Evolutionary conservation across 306 rosid species (phyloP), one percentile per base, ranked within the genome.

Genomic region (Inga leiocalycina): DNA sequence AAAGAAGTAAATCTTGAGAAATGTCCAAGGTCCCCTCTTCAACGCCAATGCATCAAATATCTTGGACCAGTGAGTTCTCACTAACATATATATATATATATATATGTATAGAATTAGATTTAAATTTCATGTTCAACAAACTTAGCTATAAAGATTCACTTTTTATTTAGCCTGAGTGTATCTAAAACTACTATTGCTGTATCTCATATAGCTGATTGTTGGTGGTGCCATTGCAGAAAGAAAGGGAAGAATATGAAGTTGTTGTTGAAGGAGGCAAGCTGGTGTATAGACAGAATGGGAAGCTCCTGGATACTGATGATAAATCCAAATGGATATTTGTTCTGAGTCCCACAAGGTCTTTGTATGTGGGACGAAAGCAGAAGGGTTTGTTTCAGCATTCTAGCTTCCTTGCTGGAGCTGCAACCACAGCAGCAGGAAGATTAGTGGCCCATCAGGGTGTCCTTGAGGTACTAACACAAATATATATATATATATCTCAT

Each of bases 371-470:
- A 46, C 84, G 85, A 76, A 95, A 95, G 65, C 87, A 90, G 85
- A 95, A 95, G 88, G 98, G 98, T 76, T 19, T 44, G 0, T 95
- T 95, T 84, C 98, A 95, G 39, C 98, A 95, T 62, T 95, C 98
- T 0, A 95, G 98, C 78, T 95, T 95, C 83, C 94, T 95, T 9
- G 84, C 98, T 27, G 98, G 98, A 2, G 98, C 88, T 34, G 98
- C 98, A 74, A 95, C 91, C 85, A 95, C 98, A 0, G 94, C 98
- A 74, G 98, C 98, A 59, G 98, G 98, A 44, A 85, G 98, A 92
- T 88, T 95, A 81, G 97, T 95, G 1, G 88, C 97, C 70, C 89
- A 77, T 75, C 75, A 89, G 10, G 98, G 98, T 2, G 56, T 83
- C 72, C 93, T 95, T 79, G 88, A 90, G 97, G 98, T 91, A 27